Base-by-base conservation (phyloP, 352 stramenopile species). In the Phytophthora podocarpi region DNA sequence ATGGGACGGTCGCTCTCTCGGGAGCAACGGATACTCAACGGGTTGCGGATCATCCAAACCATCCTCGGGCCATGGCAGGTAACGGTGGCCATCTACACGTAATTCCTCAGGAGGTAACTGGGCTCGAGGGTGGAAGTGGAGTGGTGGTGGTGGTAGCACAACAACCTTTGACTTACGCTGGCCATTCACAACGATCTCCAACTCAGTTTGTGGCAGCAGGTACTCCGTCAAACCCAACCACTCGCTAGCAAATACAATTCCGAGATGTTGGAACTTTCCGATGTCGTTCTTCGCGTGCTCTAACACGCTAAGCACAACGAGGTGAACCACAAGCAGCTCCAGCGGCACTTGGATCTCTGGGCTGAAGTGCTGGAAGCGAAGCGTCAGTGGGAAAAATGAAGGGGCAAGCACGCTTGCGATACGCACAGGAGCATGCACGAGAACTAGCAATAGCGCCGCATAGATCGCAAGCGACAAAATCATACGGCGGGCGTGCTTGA, bases 251-350 rank as follows among this genome's bases (percentile, higher is more conserved):
- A 86, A 80, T 15, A 66, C 42, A 32, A 95, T 80, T 4, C 72
- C 84, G 9, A 80, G 26, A 45, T 93, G 76, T 67, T 96, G 85
- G 21, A 91, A 77, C 13, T 75, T 79, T 2, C 87, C 87, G 55
- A 96, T 91, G 46, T 84, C 84, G 43, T 96, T 94, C 64, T 96
- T 96, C 30, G 84, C 80, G 37, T 90, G 84, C 57, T 99, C 97
- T 27, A 99, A 76, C 27, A 98, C 81, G 12, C 84, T 92, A 13
- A 99, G 71, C 41, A 98, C 97, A 5, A 94, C 95, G 13, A 99
- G 68, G 73, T 99, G 96, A 31, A 98, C 96, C 16, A 97, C 76
- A 8, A 98, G 74, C 7, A 99, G 76, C 69, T 99, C 97, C n/a
- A 98, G 37, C 10, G 96, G 96, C 27, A 98, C 89, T 87, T 99